Conservation (phyloP, 345 rosid genomes). For the Heritiera littoralis region DNA sequence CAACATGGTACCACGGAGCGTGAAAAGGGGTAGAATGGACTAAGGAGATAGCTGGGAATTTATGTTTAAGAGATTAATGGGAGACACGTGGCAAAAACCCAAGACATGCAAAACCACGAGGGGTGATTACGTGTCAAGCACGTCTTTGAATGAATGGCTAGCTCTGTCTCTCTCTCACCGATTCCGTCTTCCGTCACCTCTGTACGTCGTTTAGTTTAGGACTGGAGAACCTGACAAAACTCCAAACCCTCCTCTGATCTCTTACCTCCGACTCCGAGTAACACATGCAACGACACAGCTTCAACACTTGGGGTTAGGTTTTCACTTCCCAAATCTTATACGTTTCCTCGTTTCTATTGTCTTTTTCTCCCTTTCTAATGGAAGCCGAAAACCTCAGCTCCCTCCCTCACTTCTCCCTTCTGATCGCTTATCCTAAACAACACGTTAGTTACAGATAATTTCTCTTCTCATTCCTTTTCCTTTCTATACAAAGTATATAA, state of each 20-base stretch:
- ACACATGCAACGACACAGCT: background rate
- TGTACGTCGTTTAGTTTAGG: slow-evolving; percentile 23
- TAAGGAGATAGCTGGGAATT: background rate
- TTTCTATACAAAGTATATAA: too few species aligned
- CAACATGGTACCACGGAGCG: too few species aligned
- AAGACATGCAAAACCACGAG: slow-evolving; percentile 12
- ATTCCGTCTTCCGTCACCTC: background rate
- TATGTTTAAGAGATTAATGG: background rate
- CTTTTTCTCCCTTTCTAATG: background rate
- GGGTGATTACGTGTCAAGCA: slow-evolving; percentile 37
- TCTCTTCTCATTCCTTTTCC: background rate
- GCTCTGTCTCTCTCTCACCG: slow-evolving; percentile 15
- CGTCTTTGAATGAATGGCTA: slow-evolving; percentile 27
- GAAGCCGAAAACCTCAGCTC: background rate
- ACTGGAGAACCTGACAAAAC: background rate
- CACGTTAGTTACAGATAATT: background rate
- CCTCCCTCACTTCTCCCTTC: background rate
- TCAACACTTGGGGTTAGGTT: slow-evolving; percentile 27
- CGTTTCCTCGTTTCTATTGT: slow-evolving; percentile 11
- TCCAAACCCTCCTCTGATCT: background rate
- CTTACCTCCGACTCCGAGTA: too few species aligned
- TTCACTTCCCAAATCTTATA: slow-evolving; percentile 12
- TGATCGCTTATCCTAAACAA: slow-evolving; percentile 20
- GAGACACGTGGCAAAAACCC: slow-evolving; percentile 40
- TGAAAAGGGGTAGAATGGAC: too few species aligned